Conservation (phyloP, 176 grass and related monocot species). For the Oryza coarctata region DNA sequence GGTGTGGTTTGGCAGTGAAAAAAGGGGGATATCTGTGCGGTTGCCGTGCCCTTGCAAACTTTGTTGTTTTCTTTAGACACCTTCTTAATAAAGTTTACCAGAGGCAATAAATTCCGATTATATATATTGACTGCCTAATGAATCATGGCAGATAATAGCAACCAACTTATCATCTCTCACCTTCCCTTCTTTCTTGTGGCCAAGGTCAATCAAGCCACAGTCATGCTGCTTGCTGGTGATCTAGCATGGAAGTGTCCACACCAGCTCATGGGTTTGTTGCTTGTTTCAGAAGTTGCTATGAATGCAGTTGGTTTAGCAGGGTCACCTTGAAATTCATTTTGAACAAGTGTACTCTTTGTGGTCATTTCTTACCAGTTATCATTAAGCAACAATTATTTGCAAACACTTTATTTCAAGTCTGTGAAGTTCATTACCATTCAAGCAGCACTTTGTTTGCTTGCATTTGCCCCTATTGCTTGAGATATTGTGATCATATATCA, state of each 20-base stretch:
- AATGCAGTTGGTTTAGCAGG: slow-evolving; percentile 5
- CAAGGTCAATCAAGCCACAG: not conserved
- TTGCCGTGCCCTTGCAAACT: not conserved
- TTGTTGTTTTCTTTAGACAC: not conserved
- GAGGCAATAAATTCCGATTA: not conserved
- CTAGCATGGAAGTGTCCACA: not conserved
- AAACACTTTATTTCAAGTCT: not conserved
- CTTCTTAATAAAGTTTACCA: not conserved
- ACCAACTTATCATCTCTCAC: not conserved
- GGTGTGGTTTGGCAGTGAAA: not conserved
- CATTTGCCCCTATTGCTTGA: not conserved
- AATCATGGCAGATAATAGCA: not conserved
- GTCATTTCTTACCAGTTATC: not conserved
- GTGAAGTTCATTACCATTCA: not conserved
- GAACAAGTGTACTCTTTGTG: not conserved
- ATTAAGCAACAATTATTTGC: slow-evolving; percentile 23
- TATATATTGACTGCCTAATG: not conserved
- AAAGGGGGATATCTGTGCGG: not conserved
- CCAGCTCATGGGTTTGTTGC: not conserved
- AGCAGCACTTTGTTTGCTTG: not conserved
- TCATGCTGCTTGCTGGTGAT: not conserved
- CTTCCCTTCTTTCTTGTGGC: not conserved
- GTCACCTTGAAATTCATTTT: slow-evolving; percentile 10
- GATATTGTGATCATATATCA: not conserved
- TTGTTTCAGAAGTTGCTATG: not conserved